Evolutionary conservation across 2,329 filamentous ascomycete genomes (phyloP).

Genomic region (Claviceps purpurea): DNA sequence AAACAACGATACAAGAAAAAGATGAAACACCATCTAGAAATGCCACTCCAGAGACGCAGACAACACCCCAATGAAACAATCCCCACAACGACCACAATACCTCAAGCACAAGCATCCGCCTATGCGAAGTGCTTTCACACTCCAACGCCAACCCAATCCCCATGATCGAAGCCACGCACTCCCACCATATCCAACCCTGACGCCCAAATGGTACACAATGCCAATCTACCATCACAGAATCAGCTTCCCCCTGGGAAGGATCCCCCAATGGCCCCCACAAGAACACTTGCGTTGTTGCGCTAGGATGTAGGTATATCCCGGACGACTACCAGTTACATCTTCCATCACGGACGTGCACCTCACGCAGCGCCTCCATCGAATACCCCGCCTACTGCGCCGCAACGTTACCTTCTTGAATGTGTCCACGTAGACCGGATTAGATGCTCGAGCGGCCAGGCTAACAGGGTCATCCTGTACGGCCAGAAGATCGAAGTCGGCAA

Average conservation of each 20-base stretch:
- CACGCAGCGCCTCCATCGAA: constrained; percentile 28
- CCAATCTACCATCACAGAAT: constrained; percentile 6
- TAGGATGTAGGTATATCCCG: constrained; percentile 40
- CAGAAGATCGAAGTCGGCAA: constrained; percentile 57
- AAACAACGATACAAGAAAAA: too few relatives aligned
- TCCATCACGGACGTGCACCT: constrained; percentile 55
- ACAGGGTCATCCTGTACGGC: constrained; percentile 47
- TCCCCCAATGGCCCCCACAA: constrained; percentile 40
- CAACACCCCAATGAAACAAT: too few relatives aligned
- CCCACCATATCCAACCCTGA: too few relatives aligned
- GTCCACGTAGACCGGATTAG: constrained; percentile 31
- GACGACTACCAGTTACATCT: constrained; percentile 34
- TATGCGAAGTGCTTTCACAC: neutral
- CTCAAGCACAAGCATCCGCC: too few relatives aligned
- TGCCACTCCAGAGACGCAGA: too few relatives aligned
- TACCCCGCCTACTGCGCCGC: constrained; percentile 11
- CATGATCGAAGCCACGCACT: neutral
- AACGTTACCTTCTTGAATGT: constrained; percentile 48
- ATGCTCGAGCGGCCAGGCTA: constrained; percentile 27
- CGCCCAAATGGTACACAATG: too few relatives aligned
- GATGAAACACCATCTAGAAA: too few relatives aligned
- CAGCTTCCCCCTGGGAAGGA: constrained; percentile 24
- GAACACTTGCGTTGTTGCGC: constrained; percentile 41
- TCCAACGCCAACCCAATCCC: neutral
- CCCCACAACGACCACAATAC: too few relatives aligned